phyloP scores from a whole-genome alignment of 768 basidiomycete species.

The Paxillus involutus region DNA sequence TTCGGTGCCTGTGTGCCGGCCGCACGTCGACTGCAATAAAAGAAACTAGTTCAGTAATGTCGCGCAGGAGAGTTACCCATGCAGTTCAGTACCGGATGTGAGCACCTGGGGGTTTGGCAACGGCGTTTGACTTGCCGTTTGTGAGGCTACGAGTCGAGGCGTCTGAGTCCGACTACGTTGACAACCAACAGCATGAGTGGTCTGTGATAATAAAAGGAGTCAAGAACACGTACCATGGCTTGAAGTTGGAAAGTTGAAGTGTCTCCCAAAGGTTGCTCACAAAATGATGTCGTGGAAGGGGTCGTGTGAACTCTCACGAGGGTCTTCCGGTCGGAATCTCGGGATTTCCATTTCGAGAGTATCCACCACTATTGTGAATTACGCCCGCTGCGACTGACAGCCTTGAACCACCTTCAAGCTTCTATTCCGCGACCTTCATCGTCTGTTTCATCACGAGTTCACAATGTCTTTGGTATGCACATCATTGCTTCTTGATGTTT shows the following conservation, averaged over 20 bases:
- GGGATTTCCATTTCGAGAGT: constrained; percentile 18
- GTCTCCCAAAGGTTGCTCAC: background rate
- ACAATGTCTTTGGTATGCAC: constrained; percentile 29
- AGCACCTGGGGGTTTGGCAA: constrained; percentile 76
- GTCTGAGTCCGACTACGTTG: constrained; percentile 76
- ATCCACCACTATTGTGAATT: background rate
- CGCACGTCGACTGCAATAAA: constrained; percentile 63
- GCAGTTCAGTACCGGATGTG: constrained; percentile 64
- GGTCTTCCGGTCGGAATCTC: background rate
- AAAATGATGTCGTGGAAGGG: constrained; percentile 22
- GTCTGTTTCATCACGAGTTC: background rate
- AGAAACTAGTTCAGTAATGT: background rate
- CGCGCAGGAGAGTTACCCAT: background rate
- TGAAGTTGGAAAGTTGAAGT: constrained; percentile 8
- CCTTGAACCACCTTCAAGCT: background rate
- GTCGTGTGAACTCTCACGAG: constrained; percentile 20
- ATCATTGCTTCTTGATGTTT: background rate
- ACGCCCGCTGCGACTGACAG: background rate
- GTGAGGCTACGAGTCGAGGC: constrained; percentile 46
- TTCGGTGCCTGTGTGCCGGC: constrained; percentile 60
- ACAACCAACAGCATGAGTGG: background rate
- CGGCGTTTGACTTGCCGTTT: constrained; percentile 43
- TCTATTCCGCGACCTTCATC: background rate
- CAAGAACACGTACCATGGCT: constrained; percentile 32
- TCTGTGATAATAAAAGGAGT: background rate